A percentile compares a stretch with the other conserved stretches of the same genome.
These are phyloP conservation scores for Rhodotorula babjevae DNA, from an alignment of 768 basidiomycete genomes.

Conservation along the genomic window DNA sequence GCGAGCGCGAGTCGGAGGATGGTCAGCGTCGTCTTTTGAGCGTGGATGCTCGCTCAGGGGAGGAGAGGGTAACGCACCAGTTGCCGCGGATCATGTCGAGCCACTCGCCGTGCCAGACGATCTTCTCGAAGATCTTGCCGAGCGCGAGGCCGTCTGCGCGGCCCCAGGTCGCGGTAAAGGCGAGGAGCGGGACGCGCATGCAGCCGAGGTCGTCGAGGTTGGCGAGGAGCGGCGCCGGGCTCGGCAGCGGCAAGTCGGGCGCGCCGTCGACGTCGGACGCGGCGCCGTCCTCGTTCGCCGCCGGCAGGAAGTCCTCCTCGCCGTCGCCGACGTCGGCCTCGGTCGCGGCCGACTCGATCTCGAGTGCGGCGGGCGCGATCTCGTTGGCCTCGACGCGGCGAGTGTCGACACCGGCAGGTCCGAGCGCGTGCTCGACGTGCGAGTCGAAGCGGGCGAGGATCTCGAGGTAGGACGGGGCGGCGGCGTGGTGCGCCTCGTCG, in stretches of 20 bases:
- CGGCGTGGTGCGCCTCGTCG: conserved; percentile 79
- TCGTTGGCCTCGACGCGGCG: not conserved
- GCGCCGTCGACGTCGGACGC: not conserved
- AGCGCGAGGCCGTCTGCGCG: conserved; percentile 86
- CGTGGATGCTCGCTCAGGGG: no score
- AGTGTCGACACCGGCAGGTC: not conserved
- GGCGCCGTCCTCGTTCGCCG: not conserved
- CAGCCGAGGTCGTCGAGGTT: conserved; percentile 18
- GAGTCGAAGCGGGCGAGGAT: conserved; percentile 78
- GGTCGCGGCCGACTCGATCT: not conserved
- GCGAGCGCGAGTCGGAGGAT: not conserved
- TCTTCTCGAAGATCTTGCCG: conserved; percentile 78
- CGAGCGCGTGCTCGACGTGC: conserved; percentile 8
- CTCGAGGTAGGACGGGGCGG: conserved; percentile 72
- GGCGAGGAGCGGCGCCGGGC: not conserved
- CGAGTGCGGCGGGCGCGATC: not conserved
- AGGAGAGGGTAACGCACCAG: conserved; percentile 56
- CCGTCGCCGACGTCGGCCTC: not conserved
- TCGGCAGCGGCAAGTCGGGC: not conserved
- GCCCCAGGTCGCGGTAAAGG: conserved; percentile 92
- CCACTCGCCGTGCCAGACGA: conserved; percentile 89
- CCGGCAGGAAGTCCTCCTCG: not conserved
- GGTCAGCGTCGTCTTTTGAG: no score
- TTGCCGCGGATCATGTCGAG: conserved; percentile 85
- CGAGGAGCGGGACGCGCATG: conserved; percentile 67